A percentile compares a stretch with the other conserved stretches of the same genome.
These are phyloP conservation scores for Penicillium salamii DNA, from an alignment of 495 filamentous ascomycete species.

Conservation along the genomic window DNA sequence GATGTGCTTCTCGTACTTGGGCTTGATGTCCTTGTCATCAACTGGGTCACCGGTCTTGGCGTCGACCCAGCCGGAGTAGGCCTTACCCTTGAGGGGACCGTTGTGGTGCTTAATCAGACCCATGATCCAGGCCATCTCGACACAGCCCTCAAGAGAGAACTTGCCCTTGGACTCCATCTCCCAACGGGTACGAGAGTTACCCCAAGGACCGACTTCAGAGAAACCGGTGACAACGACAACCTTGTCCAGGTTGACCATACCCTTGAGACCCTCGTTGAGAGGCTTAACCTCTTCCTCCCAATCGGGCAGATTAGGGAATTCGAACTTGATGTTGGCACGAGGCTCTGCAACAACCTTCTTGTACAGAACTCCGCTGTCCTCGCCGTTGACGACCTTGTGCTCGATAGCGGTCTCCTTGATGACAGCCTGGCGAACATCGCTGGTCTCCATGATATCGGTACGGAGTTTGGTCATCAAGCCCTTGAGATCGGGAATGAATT, in stretches of 20 bases:
- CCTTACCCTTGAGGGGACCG: constrained; percentile 94
- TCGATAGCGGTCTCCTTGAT: constrained; percentile 95
- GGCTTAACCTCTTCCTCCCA: constrained; percentile 91
- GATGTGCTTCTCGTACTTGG: constrained; percentile 94
- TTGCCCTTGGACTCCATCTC: constrained; percentile 97
- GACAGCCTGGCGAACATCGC: constrained; percentile 88
- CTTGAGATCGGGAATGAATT: constrained; percentile 97
- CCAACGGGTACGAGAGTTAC: constrained; percentile 96
- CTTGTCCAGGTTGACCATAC: constrained; percentile 98
- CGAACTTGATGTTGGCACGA: constrained; percentile 94
- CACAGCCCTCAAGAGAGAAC: constrained; percentile 96
- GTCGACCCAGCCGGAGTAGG: constrained; percentile 97
- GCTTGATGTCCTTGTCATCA: constrained; percentile 96
- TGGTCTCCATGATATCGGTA: constrained; percentile 89
- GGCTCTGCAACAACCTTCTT: constrained; percentile 90
- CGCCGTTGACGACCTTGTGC: constrained; percentile 96
- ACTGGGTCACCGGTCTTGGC: constrained; percentile 90
- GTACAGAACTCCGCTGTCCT: constrained; percentile 86
- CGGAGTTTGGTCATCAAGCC: constrained; percentile 85
- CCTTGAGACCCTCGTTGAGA: constrained; percentile 81
- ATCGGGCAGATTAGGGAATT: constrained; percentile 84
- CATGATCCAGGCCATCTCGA: constrained; percentile 99
- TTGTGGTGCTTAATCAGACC: constrained; percentile 98
- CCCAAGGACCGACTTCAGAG: constrained; percentile 95
- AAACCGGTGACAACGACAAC: constrained; percentile 97